A percentile compares a stretch with the other conserved stretches of the same genome.
These are phyloP conservation scores for Samsoniella hepiali DNA, from an alignment of 2,329 filamentous ascomycete genomes.

Conservation along the genomic window DNA sequence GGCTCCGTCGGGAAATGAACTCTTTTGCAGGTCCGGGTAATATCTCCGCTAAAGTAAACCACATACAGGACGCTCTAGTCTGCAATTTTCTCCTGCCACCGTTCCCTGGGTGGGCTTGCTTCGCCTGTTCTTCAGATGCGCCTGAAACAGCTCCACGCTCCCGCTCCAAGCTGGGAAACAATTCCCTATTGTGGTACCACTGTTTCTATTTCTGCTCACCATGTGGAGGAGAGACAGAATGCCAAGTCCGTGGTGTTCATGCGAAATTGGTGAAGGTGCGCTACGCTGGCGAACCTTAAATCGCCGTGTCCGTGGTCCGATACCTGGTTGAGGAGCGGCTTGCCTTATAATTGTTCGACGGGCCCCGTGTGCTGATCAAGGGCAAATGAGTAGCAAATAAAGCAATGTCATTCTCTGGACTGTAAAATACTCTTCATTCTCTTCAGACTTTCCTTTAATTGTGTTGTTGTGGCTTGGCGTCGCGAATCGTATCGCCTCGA, in stretches of 20 bases:
- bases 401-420: not conserved
- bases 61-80: conserved; percentile 2
- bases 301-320: not conserved
- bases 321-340: not conserved
- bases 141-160: conserved; percentile 14
- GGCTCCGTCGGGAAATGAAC: not conserved
- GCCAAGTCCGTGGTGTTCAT: conserved; percentile 2
- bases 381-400: not conserved
- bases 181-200: not conserved
- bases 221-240: not conserved
- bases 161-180: not conserved
- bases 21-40: not conserved
- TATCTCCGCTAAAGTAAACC: not conserved
- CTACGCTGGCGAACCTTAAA: not conserved
- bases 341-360: conserved; percentile 2
- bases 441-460: not conserved
- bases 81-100: not conserved
- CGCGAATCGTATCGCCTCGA: not conserved
- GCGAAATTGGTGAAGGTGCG: conserved; percentile 1
- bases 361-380: not conserved
- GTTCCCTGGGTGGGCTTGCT: not conserved
- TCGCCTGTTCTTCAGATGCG: not conserved
- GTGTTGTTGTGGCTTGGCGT: not conserved
- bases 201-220: not conserved
- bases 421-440: not conserved